phyloP scores from a whole-genome alignment of 805 yeast genomes.

The Ogataea haglerorum region DNA sequence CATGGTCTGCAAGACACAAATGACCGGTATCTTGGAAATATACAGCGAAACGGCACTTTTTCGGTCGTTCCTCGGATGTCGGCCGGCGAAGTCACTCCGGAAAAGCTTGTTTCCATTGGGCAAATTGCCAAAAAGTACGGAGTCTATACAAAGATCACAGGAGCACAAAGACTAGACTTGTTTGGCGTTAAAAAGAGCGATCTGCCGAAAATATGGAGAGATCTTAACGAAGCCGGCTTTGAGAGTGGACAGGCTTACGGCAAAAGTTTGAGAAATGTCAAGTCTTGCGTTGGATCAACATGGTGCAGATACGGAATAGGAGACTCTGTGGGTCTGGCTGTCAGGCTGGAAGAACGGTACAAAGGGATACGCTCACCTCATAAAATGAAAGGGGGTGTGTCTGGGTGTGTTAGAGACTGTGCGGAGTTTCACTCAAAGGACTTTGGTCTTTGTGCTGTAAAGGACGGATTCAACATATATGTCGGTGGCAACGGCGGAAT shows the following conservation, averaged over 20 bases:
- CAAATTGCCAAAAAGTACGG: constrained; percentile 32
- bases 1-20: constrained; percentile 38
- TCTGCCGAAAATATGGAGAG: constrained; percentile 33
- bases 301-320: constrained; percentile 40
- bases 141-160: constrained; percentile 36
- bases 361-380: constrained; percentile 38
- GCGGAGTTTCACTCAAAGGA: constrained; percentile 39
- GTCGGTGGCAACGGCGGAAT: constrained; percentile 41
- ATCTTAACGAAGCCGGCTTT: constrained; percentile 31
- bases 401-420: constrained; percentile 38
- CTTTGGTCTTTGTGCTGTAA: constrained; percentile 37
- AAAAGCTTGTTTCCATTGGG: constrained; percentile 35
- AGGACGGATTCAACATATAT: constrained; percentile 35
- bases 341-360: constrained; percentile 36
- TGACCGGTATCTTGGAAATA: constrained; percentile 36
- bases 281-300: constrained; percentile 38
- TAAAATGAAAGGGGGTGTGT: constrained; percentile 38
- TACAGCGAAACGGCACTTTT: constrained; percentile 38
- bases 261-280: constrained; percentile 35
- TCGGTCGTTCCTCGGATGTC: constrained; percentile 38
- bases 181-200: constrained; percentile 36
- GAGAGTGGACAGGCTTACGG: constrained; percentile 40
- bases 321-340: constrained; percentile 38
- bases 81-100: constrained; percentile 39
- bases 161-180: constrained; percentile 36